These are phyloP conservation scores for Colletotrichum sp. DNA, from an alignment of 2,329 filamentous ascomycete species.

Conservation along the genomic window DNA sequence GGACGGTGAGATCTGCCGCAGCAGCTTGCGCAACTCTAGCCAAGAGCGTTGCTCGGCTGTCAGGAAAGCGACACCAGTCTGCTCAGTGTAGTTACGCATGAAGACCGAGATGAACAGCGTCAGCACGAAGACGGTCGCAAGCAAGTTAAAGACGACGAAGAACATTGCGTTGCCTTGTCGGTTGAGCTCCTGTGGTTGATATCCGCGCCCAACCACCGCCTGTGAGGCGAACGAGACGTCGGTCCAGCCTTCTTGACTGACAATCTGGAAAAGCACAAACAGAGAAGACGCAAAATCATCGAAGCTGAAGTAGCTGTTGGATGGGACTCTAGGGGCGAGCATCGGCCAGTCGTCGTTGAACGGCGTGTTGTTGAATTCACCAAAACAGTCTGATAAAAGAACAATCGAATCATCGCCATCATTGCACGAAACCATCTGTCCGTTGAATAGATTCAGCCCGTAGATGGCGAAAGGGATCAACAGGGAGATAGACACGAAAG, in stretches of 20 bases:
- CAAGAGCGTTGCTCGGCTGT: slow-evolving; percentile 96
- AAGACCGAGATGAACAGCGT: slow-evolving; percentile 99
- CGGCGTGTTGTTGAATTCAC: slow-evolving; percentile 78
- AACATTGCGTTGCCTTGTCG: slow-evolving; percentile 89
- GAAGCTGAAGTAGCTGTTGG: slow-evolving; percentile 88
- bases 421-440: slow-evolving; percentile 81
- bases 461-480: slow-evolving; percentile 97
- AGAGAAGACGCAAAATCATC: slow-evolving; percentile 93
- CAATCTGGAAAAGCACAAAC: slow-evolving; percentile 98
- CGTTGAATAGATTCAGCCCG: slow-evolving; percentile 90
- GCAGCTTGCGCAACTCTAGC: slow-evolving; percentile 90
- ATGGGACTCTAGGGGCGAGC: slow-evolving; percentile 78
- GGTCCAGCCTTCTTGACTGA: slow-evolving; percentile 97
- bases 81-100: slow-evolving; percentile 99
- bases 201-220: slow-evolving; percentile 76
- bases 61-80: slow-evolving; percentile 94
- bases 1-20: slow-evolving; percentile 92
- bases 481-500: slow-evolving; percentile 91
- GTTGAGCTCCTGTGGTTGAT: slow-evolving; percentile 72
- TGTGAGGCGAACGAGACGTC: slow-evolving; percentile 89
- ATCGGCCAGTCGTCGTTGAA: slow-evolving; percentile 79
- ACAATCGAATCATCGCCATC: slow-evolving; percentile 63
- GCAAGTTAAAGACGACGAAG: slow-evolving; percentile 94
- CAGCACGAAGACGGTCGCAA: slow-evolving; percentile 94
- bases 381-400: slow-evolving; percentile 76